phyloP scores from a whole-genome alignment of 768 basidiomycete species.

The Mycena leptocephala region DNA sequence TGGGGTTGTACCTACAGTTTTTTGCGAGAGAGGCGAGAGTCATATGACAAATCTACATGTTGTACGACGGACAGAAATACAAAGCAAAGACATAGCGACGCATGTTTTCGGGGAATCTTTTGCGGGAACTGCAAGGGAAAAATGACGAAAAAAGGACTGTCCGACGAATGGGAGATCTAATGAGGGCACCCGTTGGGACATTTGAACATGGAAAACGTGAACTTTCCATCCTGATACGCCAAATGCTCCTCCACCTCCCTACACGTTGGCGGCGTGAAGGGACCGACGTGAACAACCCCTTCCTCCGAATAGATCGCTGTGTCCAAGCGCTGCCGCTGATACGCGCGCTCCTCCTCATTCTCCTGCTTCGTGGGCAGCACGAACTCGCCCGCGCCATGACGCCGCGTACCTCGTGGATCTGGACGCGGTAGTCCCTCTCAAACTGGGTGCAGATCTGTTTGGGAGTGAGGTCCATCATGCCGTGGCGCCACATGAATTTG shows the following conservation, averaged over 20 bases:
- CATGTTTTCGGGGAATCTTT: too few relatives aligned
- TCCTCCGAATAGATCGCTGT: not conserved
- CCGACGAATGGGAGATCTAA: too few relatives aligned
- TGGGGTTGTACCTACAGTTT: too few relatives aligned
- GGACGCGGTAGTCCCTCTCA: conserved; percentile 13
- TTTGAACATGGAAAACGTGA: too few relatives aligned
- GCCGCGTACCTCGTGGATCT: not conserved
- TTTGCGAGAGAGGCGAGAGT: too few relatives aligned
- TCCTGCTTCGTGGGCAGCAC: not conserved
- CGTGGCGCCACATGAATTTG: not conserved
- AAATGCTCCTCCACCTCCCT: not conserved
- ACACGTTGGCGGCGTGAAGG: not conserved
- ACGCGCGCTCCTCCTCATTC: not conserved
- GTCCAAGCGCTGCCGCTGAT: not conserved
- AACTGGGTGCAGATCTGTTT: conserved; percentile 4
- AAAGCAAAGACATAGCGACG: too few relatives aligned
- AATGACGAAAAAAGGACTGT: too few relatives aligned
- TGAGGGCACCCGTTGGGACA: too few relatives aligned
- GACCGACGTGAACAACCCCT: not conserved
- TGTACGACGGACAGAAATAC: too few relatives aligned
- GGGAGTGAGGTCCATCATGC: not conserved
- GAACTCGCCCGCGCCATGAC: not conserved
- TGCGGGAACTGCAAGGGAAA: too few relatives aligned
- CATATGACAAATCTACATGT: too few relatives aligned
- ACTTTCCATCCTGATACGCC: not conserved